phyloP scores from a whole-genome alignment of 2,329 filamentous ascomycete species.

The Penicillium hesseltinei region DNA sequence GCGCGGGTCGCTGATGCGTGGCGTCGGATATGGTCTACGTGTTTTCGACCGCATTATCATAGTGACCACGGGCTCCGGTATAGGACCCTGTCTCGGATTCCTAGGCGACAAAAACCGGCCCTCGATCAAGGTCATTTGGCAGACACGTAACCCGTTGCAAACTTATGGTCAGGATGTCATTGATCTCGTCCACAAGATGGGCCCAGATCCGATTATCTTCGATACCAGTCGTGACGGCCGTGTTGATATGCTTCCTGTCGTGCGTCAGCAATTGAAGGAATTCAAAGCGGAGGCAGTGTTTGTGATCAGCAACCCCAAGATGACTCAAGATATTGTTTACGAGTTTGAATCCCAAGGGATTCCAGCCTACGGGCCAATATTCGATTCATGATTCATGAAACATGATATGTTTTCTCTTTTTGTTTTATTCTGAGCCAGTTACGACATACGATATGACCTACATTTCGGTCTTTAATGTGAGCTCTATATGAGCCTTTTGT shows the following conservation, averaged over 20 bases:
- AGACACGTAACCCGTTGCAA: constrained; percentile 57
- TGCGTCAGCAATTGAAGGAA: constrained; percentile 51
- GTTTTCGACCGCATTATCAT: constrained; percentile 65
- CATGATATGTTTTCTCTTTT: not conserved
- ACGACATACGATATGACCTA: not conserved
- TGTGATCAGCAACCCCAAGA: constrained; percentile 66
- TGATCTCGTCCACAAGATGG: constrained; percentile 56
- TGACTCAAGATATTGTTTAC: constrained; percentile 68
- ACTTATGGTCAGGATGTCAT: constrained; percentile 63
- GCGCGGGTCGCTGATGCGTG: constrained; percentile 65
- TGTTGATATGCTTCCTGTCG: constrained; percentile 60
- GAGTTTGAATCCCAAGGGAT: constrained; percentile 65
- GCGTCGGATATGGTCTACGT: constrained; percentile 64
- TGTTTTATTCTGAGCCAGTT: not conserved
- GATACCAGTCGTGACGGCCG: constrained; percentile 62
- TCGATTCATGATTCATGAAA: constrained; percentile 55
- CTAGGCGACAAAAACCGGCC: constrained; percentile 49
- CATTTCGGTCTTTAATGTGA: not conserved
- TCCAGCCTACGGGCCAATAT: constrained; percentile 70
- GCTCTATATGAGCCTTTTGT: not conserved
- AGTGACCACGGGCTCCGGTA: constrained; percentile 70
- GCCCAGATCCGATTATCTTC: constrained; percentile 64
- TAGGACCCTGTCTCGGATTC: constrained; percentile 65
- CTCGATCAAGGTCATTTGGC: constrained; percentile 65
- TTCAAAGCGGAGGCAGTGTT: constrained; percentile 65